phyloP scores from a whole-genome alignment of 768 basidiomycete genomes.

The Boletus tylopilopsis region DNA sequence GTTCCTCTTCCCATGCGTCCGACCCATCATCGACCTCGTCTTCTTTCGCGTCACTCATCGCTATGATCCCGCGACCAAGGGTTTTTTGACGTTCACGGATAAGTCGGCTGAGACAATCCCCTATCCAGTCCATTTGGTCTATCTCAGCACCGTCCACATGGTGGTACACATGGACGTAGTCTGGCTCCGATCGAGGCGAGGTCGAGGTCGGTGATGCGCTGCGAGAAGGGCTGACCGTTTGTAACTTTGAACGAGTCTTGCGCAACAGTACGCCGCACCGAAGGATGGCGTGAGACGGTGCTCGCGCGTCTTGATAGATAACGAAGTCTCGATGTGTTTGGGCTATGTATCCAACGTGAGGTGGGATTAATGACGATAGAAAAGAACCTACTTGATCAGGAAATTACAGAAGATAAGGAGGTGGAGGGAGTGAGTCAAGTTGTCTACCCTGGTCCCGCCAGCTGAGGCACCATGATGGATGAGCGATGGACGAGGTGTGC shows the following conservation, averaged over 20 bases:
- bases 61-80: slow-evolving; percentile 71
- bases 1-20: slow-evolving; percentile 73
- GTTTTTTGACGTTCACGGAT: slow-evolving; percentile 81
- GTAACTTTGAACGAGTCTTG: slow-evolving; percentile 27
- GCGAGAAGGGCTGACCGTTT: slow-evolving; percentile 25
- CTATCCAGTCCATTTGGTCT: too few species aligned
- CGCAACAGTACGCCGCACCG: slow-evolving; percentile 35
- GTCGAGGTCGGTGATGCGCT: slow-evolving; percentile 26
- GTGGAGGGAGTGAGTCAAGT: slow-evolving; percentile 42
- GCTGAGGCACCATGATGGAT: slow-evolving; percentile 39
- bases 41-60: slow-evolving; percentile 69
- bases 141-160: slow-evolving; percentile 35
- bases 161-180: slow-evolving; percentile 32
- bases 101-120: slow-evolving; percentile 57
- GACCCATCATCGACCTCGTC: slow-evolving; percentile 76
- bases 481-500: slow-evolving; percentile 2
- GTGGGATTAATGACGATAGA: slow-evolving; percentile 2
- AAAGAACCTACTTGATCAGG: slow-evolving; percentile 32
- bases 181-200: slow-evolving; percentile 40
- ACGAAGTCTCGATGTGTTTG: slow-evolving; percentile 33
- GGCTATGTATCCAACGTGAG: slow-evolving; percentile 16
- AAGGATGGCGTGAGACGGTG: slow-evolving; percentile 31
- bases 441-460: slow-evolving; percentile 77
- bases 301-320: slow-evolving; percentile 39
- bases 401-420: slow-evolving; percentile 52